These are phyloP conservation scores for Camelina laxa DNA, from an alignment of 345 rosid species.

Conservation along the genomic window DNA sequence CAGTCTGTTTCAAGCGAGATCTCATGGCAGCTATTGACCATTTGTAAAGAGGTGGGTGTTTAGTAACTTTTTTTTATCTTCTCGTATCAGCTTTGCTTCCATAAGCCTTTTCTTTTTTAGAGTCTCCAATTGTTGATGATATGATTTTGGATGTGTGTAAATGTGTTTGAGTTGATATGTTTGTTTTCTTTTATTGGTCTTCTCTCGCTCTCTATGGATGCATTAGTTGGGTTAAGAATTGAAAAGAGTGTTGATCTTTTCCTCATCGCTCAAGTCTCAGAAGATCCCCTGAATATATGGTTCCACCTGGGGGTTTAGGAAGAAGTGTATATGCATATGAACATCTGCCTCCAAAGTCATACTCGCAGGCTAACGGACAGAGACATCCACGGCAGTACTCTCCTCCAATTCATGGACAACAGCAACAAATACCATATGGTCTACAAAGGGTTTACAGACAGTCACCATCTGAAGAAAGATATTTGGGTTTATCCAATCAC, in stretches of 20 bases:
- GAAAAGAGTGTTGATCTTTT: constrained; percentile 36
- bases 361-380: constrained; percentile 32
- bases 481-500: constrained; percentile 48
- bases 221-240: constrained; percentile 2
- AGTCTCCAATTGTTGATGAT: constrained; percentile 35
- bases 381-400: constrained; percentile 33
- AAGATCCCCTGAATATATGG: constrained; percentile 50
- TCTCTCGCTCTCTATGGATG: constrained; percentile 7
- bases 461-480: constrained; percentile 53
- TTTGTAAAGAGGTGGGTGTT: constrained; percentile 28
- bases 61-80: constrained; percentile 35
- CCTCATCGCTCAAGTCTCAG: constrained; percentile 46
- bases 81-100: constrained; percentile 11
- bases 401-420: constrained; percentile 34
- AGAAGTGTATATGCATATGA: constrained; percentile 32
- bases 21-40: constrained; percentile 72
- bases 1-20: constrained; percentile 88
- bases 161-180: constrained; percentile 29
- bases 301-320: constrained; percentile 30
- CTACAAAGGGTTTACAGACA: constrained; percentile 41
- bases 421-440: constrained; percentile 40
- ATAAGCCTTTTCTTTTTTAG: constrained; percentile 25
- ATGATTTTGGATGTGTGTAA: constrained; percentile 26
- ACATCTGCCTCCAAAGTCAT: constrained; percentile 40
- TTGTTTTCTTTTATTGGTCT: background rate